These are phyloP conservation scores for Epichloe bromicola DNA, from an alignment of 2,329 filamentous ascomycete species.

Conservation along the genomic window DNA sequence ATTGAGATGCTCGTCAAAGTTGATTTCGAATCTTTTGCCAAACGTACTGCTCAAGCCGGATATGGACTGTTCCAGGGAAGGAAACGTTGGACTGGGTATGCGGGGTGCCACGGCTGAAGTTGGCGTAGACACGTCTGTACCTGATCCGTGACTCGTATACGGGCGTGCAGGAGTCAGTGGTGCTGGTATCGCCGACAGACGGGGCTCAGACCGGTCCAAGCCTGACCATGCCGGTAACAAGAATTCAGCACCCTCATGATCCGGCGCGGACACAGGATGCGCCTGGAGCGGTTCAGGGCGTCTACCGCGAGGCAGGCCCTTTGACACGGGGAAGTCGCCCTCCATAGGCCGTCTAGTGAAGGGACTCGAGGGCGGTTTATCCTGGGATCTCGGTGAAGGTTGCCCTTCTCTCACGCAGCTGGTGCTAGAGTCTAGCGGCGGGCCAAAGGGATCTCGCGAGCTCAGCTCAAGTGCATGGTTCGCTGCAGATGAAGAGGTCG, in stretches of 20 bases:
- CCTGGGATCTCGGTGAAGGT: conserved; percentile 4
- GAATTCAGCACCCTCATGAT: not conserved
- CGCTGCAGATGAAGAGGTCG: conserved; percentile 11
- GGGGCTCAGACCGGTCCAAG: conserved; percentile 16
- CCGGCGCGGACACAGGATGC: not conserved
- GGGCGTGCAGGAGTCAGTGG: conserved; percentile 18
- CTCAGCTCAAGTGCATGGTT: conserved; percentile 6
- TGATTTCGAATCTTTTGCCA: conserved; percentile 18
- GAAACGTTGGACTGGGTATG: conserved; percentile 23
- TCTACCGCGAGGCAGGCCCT: conserved; percentile 24
- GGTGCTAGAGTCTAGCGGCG: conserved; percentile 5
- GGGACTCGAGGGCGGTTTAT: conserved; percentile 13
- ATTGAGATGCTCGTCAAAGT: conserved; percentile 5
- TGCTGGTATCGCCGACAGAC: conserved; percentile 22
- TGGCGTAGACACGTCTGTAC: conserved; percentile 12
- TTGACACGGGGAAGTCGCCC: conserved; percentile 21
- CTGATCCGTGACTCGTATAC: conserved; percentile 1
- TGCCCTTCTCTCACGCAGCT: conserved; percentile 6
- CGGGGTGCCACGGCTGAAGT: conserved; percentile 18
- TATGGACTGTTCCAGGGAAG: conserved; percentile 21
- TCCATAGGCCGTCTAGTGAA: conserved; percentile 16
- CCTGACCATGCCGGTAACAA: conserved; percentile 7
- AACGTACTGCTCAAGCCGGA: conserved; percentile 20
- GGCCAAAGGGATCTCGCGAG: conserved; percentile 13
- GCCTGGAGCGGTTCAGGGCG: conserved; percentile 9